Base-by-base conservation (phyloP, 148 eudicot species). In the Rhododendron simsii region DNA sequence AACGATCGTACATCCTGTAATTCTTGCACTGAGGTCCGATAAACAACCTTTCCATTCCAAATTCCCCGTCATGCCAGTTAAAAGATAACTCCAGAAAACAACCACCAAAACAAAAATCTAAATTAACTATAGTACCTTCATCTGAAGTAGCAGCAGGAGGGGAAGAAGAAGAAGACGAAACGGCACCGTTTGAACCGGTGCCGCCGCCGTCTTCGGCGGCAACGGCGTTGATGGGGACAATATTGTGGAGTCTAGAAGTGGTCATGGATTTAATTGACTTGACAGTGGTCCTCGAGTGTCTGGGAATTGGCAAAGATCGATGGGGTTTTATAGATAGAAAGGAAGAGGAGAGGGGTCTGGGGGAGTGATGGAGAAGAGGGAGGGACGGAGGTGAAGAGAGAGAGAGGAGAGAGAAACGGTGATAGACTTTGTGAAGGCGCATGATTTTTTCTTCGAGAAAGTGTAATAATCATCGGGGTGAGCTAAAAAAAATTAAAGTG, bases 401-500 rank as follows among this genome's bases (percentile, higher is more conserved):
- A 20, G 93, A 83, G 80, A 87, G n/a, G 87, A 89, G 86, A 41
- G 94, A 89, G 87, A 90, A 88, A 23, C 95, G 94, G 87, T 93
- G 94, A 84, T 90, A 92, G 84, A 91, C 95, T 92, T 91, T 95
- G 87, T 90, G 91, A 84, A 93, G 90, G 84, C 94, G 91, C 97
- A 95, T 95, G 65, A 37, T 89, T 55, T 21, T 83, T 12, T 11
- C 5, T 23, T 37, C 21, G 35, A 4, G 51, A 4, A 33, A 2
- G 28, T 63, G 84, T 63, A 20, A 65, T 83, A 83, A 39, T 65
- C 35, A 39, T 65, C 35, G 57, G 3, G 57, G 3, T 10, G 12
- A 14, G 57, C 44, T 41, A 20, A 20, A 44, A 79, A 77, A 39
- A 21, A 9, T 9, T 1, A 77, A 77, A 59, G 65, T 59, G 65